Conservation (phyloP, 192 early-diverging fungal species). For the Entomortierella beljakovae region DNA sequence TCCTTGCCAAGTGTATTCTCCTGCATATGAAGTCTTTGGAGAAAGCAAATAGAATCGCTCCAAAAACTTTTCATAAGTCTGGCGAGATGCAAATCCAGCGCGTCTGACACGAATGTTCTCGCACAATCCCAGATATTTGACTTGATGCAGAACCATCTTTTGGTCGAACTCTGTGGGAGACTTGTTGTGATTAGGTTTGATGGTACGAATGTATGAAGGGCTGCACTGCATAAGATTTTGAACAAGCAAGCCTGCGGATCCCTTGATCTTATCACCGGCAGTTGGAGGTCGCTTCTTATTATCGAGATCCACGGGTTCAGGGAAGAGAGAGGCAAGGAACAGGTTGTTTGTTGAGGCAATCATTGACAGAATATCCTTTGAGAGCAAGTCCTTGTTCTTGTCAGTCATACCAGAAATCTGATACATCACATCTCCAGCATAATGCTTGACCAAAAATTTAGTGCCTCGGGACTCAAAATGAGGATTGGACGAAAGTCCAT, state of each 20-base stretch:
- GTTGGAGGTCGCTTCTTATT: conserved; percentile 98
- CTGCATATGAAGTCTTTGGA: conserved; percentile 81
- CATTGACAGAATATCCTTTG: conserved; percentile 92
- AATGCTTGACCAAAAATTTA: conserved; percentile 91
- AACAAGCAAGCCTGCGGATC: conserved; percentile 86
- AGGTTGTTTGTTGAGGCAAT: conserved; percentile 81
- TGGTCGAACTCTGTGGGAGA: conserved; percentile 91
- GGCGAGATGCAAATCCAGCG: conserved; percentile 97
- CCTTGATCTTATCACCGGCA: conserved; percentile 95
- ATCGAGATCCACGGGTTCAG: conserved; percentile 88
- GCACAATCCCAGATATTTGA: conserved; percentile 95
- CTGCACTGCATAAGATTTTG: conserved; percentile 95
- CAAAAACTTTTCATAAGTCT: conserved; percentile 93
- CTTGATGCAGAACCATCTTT: conserved; percentile 94
- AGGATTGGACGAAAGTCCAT: conserved; percentile 72
- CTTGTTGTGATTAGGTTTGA: conserved; percentile 98
- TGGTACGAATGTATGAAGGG: conserved; percentile 96
- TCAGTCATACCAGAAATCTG: conserved; percentile 94
- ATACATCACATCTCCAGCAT: conserved; percentile 97
- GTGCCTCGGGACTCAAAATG: conserved; percentile 79
- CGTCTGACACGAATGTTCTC: conserved; percentile 98
- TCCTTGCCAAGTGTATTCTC: conserved; percentile 88
- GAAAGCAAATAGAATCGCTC: conserved; percentile 82
- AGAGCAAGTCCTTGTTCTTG: conserved; percentile 96
- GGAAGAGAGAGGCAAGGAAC: conserved; percentile 88